These are phyloP conservation scores for Flaveria brownii DNA, from an alignment of 129 eudicot genomes.

Conservation along the genomic window DNA sequence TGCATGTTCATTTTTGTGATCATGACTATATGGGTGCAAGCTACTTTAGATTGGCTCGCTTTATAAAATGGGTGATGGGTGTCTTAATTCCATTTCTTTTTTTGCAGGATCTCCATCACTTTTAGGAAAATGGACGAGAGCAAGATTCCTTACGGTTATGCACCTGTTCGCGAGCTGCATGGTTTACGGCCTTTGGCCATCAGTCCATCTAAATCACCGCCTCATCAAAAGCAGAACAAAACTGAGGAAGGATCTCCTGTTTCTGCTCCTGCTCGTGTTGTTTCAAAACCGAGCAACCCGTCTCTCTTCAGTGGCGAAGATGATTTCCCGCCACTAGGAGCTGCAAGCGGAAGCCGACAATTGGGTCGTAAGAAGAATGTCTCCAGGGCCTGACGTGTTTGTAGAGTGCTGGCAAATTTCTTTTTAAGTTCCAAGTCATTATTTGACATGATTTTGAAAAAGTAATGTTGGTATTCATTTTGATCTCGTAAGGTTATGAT, in stretches of 20 bases:
- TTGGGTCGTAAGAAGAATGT: conserved; percentile 29
- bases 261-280: background rate
- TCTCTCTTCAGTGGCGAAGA: conserved; percentile 29
- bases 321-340: conserved; percentile 56
- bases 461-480: background rate
- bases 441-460: background rate
- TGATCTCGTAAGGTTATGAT: background rate
- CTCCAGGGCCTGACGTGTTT: background rate
- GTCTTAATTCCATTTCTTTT: no score
- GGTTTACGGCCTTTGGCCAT: conserved; percentile 41
- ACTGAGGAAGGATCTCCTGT: conserved; percentile 4
- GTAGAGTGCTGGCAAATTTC: background rate
- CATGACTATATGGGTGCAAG: background rate
- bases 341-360: conserved; percentile 16
- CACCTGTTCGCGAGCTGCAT: conserved; percentile 50
- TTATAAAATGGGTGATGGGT: no score
- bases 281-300: background rate
- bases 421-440: background rate
- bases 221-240: conserved; percentile 31
- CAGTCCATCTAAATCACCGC: conserved; percentile 22
- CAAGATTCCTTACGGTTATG: conserved; percentile 53
- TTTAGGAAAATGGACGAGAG: conserved; percentile 66
- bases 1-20: background rate
- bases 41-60: no score
- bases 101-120: conserved; percentile 66